Percentiles rank a stretch among this genome's conserved stretches.
Conservation (phyloP, 1,139 yeast species). For the Pichia sp. region DNA sequence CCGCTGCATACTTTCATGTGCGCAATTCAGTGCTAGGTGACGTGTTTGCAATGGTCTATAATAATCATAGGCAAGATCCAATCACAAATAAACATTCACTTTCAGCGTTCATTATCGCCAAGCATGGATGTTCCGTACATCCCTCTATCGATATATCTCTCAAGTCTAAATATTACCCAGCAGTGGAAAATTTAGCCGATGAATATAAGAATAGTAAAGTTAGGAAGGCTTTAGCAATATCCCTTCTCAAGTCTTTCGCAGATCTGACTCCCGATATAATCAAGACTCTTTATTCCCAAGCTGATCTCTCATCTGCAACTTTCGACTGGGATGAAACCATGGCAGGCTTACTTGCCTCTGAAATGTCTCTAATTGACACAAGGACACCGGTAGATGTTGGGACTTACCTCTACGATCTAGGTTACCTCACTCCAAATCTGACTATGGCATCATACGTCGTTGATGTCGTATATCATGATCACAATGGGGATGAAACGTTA, state of each 20-base stretch:
- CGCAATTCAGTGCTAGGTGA: conserved; percentile 48
- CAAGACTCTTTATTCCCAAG: conserved; percentile 19
- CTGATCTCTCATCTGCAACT: conserved; percentile 22
- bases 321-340: conserved; percentile 67
- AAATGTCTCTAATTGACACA: conserved; percentile 44
- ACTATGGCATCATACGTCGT: conserved; percentile 47
- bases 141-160: conserved; percentile 53
- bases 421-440: conserved; percentile 40
- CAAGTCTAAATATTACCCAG: conserved; percentile 68
- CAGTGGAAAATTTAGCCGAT: conserved; percentile 60
- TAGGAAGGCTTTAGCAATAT: conserved; percentile 69
- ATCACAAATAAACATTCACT: conserved; percentile 34
- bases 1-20: conserved; percentile 52
- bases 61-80: conserved; percentile 27
- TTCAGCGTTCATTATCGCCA: conserved; percentile 57
- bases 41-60: conserved; percentile 46
- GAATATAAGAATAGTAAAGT: conserved; percentile 50
- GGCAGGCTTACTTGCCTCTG: conserved; percentile 68
- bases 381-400: conserved; percentile 55
- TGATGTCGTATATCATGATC: conserved; percentile 68
- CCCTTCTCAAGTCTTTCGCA: conserved; percentile 62
- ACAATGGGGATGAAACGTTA: conserved; percentile 26
- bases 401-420: conserved; percentile 39
- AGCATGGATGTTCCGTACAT: conserved; percentile 61
- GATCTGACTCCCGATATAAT: conserved; percentile 32